Conservation (phyloP, 306 rosid species). For the Quercus gilva region DNA sequence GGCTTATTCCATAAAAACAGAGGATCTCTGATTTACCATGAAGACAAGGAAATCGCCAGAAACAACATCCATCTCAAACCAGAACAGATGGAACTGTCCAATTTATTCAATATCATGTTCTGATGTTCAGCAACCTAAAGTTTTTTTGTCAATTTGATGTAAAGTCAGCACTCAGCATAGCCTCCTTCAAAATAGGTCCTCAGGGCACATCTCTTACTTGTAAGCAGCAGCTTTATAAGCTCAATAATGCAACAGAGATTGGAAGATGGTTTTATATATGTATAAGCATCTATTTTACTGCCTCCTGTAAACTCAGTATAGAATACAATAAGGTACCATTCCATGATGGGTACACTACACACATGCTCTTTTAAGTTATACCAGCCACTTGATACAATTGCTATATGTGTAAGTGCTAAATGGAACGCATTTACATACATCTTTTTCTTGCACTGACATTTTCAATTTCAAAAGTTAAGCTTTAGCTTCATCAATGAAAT, state of each 20-base stretch:
- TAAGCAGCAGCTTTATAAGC: not conserved
- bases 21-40: too few species aligned
- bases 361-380: not conserved
- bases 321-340: not conserved
- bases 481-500: not conserved
- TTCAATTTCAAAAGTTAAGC: constrained; percentile 8
- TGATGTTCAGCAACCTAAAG: not conserved
- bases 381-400: not conserved
- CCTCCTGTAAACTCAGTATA: not conserved
- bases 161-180: too few species aligned
- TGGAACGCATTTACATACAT: not conserved
- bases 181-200: not conserved
- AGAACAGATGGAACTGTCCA: not conserved
- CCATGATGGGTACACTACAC: not conserved
- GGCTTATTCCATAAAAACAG: too few species aligned
- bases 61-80: not conserved
- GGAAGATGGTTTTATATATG: not conserved
- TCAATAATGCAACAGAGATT: not conserved
- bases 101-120: not conserved
- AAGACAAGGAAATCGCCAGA: not conserved
- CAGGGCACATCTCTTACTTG: not conserved
- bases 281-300: not conserved
- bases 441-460: not conserved
- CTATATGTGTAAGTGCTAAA: not conserved
- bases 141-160: not conserved